Base-by-base conservation (phyloP, 441 rosid species). In the Syzygium syzygioides region DNA sequence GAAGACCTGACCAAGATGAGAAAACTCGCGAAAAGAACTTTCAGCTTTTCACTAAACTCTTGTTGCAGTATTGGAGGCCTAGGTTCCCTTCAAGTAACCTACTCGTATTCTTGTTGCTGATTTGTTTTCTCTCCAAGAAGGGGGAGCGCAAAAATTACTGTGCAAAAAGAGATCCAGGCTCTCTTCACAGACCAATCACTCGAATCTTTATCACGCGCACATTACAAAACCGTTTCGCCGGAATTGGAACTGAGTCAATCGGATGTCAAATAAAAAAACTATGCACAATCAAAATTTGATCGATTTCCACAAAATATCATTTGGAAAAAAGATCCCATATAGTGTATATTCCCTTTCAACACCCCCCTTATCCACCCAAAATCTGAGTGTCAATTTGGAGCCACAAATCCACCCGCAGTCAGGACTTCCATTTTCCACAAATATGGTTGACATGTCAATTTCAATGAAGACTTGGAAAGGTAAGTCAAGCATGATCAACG, bases 401-500 rank as follows among this genome's bases (percentile, higher is more conserved):
- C 71, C 34, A n/a, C n/a, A 60, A 1, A 60, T 9, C 17, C 66
- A 60, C 32, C 32, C 32, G 5, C 66, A 4, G 14, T 28, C 18
- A 3, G 32, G 66, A 59, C 1, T 11, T 26, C 34, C 14, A 14
- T 62, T 62, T 6, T 62, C 34, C 71, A 62, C 71, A n/a, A 62
- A n/a, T 28, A n/a, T 14, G 0, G 34, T n/a, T 14, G 66, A 28
- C 66, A 60, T 60, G 62, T 11, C 62, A 57, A 4, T 59, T 12
- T 59, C 15, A 59, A 26, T 10, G 30, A 59, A 26, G 66, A 28
- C 18, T 60, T 28, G 66, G 2, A 28, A 60, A 0, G 6, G 18
- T 60, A 14, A 28, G 68, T 60, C 18, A 28, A 60, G 32, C 32
- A 60, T 1, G 4, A 28, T 0, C 32, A 14, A 3, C 0, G 0